These are phyloP conservation scores for Kurtzmaniella fragi DNA, from an alignment of 805 yeast species.

Conservation along the genomic window DNA sequence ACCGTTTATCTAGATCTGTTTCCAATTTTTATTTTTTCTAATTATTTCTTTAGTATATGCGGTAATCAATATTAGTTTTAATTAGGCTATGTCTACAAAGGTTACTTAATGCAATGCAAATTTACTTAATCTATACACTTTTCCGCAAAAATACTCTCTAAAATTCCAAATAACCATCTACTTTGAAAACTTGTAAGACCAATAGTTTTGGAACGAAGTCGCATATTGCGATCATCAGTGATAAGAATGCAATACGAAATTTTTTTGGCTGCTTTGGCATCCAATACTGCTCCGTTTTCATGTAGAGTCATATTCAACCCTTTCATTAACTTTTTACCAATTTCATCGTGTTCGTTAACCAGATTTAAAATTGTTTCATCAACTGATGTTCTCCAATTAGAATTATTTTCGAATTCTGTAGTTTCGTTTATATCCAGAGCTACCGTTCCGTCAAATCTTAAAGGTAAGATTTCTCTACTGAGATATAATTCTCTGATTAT, in stretches of 20 bases:
- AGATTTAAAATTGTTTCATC: slow-evolving; percentile 63
- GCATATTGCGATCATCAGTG: slow-evolving; percentile 72
- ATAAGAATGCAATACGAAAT: slow-evolving; percentile 59
- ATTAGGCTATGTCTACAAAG: no score
- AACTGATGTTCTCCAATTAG: slow-evolving; percentile 66
- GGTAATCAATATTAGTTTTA: no score
- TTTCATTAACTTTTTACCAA: slow-evolving; percentile 34
- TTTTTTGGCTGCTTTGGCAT: slow-evolving; percentile 33
- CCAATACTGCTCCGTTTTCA: slow-evolving; percentile 13
- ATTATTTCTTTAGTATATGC: no score
- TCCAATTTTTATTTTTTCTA: no score
- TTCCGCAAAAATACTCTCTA: slow-evolving; percentile 43
- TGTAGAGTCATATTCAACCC: slow-evolving; percentile 26
- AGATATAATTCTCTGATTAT: slow-evolving; percentile 62
- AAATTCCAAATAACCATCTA: slow-evolving; percentile 53
- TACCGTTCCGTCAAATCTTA: slow-evolving; percentile 64
- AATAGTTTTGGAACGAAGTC: slow-evolving; percentile 56
- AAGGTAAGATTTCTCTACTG: slow-evolving; percentile 51
- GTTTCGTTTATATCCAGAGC: slow-evolving; percentile 69
- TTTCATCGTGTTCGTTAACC: slow-evolving; percentile 38
- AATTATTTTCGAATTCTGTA: slow-evolving; percentile 66
- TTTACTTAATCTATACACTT: slow-evolving; percentile 44
- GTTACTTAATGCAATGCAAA: no score
- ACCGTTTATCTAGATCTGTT: no score
- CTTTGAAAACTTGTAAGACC: slow-evolving; percentile 53